Evolutionary conservation across 805 yeast species (phyloP).

Genomic region (Debaryomyces hansenii): DNA sequence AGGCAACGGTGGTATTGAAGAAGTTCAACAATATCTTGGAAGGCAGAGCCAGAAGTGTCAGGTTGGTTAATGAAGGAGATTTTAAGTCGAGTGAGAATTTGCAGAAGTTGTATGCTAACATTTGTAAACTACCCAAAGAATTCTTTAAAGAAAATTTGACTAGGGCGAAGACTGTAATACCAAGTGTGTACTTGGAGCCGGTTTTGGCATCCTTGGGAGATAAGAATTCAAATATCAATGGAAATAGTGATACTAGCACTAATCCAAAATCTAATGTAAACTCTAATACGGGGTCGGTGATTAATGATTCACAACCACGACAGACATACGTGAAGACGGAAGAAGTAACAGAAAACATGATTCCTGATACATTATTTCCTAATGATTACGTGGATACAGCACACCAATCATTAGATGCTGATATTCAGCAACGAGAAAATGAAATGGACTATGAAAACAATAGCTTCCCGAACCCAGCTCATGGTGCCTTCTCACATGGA

Average conservation of each 20-base stretch:
- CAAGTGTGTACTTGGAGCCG: background rate
- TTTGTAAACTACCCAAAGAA: conserved; percentile 2
- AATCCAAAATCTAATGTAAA: background rate
- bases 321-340: conserved; percentile 3
- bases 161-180: background rate
- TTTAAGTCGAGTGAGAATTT: background rate
- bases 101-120: background rate
- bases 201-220: background rate
- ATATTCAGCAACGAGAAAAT: background rate
- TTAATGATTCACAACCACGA: background rate
- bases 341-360: conserved; percentile 3
- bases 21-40: conserved; percentile 12
- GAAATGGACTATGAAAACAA: too few relatives aligned
- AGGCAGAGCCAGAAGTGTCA: conserved; percentile 7
- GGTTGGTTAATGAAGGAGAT: conserved; percentile 1
- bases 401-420: background rate
- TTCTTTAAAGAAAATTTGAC: conserved; percentile 2
- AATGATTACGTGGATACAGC: conserved; percentile 8
- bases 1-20: conserved; percentile 8
- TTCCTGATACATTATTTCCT: conserved; percentile 9
- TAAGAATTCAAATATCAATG: background rate
- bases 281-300: background rate
- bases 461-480: too few relatives aligned
- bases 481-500: too few relatives aligned
- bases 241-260: background rate